Evolutionary conservation across 1,284 basidiomycete genomes (phyloP).

Genomic region (Sporisorium scitamineum): DNA sequence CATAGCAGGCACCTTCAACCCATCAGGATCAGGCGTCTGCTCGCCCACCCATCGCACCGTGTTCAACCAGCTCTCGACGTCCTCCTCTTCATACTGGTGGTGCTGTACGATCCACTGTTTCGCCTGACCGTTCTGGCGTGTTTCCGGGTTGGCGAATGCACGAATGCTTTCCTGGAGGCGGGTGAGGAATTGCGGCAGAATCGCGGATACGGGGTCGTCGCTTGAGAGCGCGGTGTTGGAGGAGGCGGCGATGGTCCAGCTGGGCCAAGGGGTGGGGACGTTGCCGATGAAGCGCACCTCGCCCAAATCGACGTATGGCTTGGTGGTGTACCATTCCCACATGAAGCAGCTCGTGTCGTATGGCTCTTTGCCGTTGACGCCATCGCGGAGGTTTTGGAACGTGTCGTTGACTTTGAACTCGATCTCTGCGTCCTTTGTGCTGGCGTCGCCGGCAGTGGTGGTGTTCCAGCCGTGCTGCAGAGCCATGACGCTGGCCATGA

Average conservation of each 20-base stretch:
- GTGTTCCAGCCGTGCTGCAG: slow-evolving; percentile 73
- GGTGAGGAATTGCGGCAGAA: slow-evolving; percentile 47
- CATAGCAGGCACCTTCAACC: slow-evolving; percentile 15
- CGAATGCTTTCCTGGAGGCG: slow-evolving; percentile 47
- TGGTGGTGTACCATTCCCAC: slow-evolving; percentile 91
- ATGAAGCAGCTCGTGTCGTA: slow-evolving; percentile 68
- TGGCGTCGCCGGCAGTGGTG: slow-evolving; percentile 2
- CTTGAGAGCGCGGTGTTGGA: slow-evolving; percentile 27
- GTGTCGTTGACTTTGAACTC: slow-evolving; percentile 67
- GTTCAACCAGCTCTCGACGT: slow-evolving; percentile 75
- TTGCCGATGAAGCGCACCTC: slow-evolving; percentile 84
- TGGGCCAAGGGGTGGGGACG: slow-evolving; percentile 94
- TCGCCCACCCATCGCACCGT: slow-evolving; percentile 65
- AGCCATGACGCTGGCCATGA: slow-evolving; percentile 95
- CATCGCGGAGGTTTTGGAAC: slow-evolving; percentile 79
- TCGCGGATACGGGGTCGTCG: not conserved
- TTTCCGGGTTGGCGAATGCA: slow-evolving; percentile 53
- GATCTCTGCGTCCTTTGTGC: slow-evolving; percentile 18
- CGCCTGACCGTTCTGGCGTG: slow-evolving; percentile 17
- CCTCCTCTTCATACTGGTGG: slow-evolving; percentile 76
- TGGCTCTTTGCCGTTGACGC: slow-evolving; percentile 76
- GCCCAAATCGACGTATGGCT: slow-evolving; percentile 85
- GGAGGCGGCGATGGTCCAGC: slow-evolving; percentile 76
- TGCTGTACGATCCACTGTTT: slow-evolving; percentile 47
- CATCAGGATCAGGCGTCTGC: slow-evolving; percentile 36